These are phyloP conservation scores for Exophiala sideris DNA, from an alignment of 2,329 filamentous ascomycete genomes.

Conservation along the genomic window DNA sequence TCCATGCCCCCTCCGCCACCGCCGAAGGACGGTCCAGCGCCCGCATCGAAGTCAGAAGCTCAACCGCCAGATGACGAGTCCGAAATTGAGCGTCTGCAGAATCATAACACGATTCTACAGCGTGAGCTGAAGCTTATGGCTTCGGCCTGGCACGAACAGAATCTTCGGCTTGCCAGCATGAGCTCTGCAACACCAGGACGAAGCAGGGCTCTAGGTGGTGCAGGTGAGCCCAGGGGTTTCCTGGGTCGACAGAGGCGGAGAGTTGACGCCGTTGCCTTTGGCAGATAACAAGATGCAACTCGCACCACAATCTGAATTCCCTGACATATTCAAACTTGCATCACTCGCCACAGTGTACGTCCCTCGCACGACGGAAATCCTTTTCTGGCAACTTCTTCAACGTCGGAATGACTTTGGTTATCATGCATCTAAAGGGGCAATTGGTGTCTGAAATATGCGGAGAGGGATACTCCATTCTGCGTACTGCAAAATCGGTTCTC, in stretches of 20 bases:
- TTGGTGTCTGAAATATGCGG: no score
- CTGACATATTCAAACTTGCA: no score
- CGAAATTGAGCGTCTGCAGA: conserved; percentile 20
- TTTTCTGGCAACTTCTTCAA: no score
- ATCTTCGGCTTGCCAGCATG: conserved; percentile 43
- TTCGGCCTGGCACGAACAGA: conserved; percentile 48
- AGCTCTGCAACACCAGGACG: conserved; percentile 38
- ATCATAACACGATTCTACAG: conserved; percentile 24
- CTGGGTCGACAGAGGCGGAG: conserved; percentile 43
- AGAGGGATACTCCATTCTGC: no score
- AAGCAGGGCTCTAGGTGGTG: conserved; percentile 36
- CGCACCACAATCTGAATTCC: no score
- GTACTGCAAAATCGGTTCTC: no score
- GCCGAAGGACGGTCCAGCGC: conserved; percentile 12
- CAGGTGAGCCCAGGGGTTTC: conserved; percentile 42
- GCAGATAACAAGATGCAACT: not conserved
- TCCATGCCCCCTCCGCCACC: conserved; percentile 10
- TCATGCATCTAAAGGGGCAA: no score
- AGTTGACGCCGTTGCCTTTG: conserved; percentile 34
- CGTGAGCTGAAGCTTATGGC: conserved; percentile 45
- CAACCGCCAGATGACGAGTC: conserved; percentile 9
- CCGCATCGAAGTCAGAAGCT: not conserved
- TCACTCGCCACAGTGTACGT: no score
- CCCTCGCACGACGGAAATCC: no score
- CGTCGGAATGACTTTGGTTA: no score